Conservation (phyloP, 352 stramenopile genomes). For the Albugo candida region DNA sequence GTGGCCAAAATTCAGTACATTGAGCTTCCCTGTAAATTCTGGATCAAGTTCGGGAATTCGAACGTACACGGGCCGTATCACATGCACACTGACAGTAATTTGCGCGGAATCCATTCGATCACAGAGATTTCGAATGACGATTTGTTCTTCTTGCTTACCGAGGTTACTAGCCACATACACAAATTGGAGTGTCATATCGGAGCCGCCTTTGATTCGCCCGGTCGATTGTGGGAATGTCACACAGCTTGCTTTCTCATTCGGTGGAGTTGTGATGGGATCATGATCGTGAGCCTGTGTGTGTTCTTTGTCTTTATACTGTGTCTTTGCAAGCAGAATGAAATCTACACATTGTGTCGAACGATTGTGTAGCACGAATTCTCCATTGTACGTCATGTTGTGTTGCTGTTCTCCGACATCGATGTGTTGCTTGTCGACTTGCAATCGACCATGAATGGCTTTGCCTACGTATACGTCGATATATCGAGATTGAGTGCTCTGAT, state of each 20-base stretch:
- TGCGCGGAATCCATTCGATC: slow-evolving; percentile 57
- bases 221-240: slow-evolving; percentile 57
- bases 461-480: slow-evolving; percentile 36
- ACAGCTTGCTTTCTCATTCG: slow-evolving; percentile 10
- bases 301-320: not conserved
- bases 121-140: slow-evolving; percentile 65
- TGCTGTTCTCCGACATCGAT: slow-evolving; percentile 67
- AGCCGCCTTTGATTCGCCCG: slow-evolving; percentile 34
- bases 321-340: slow-evolving; percentile 35
- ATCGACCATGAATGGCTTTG: slow-evolving; percentile 41
- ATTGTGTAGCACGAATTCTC: slow-evolving; percentile 50
- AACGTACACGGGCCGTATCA: slow-evolving; percentile 69
- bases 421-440: slow-evolving; percentile 40
- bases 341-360: slow-evolving; percentile 40
- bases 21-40: slow-evolving; percentile 44
- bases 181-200: slow-evolving; percentile 31
- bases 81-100: slow-evolving; percentile 35
- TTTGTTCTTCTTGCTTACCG: slow-evolving; percentile 57
- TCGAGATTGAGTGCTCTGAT: slow-evolving; percentile 5
- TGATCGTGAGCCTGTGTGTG: too few species aligned
- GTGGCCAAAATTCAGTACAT: slow-evolving; percentile 51
- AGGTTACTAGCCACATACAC: slow-evolving; percentile 37
- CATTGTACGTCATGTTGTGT: slow-evolving; percentile 31
- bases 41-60: slow-evolving; percentile 64
- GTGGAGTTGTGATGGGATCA: too few species aligned